Evolutionary conservation across 805 yeast genomes (phyloP), one percentile per base, ranked within the genome.

Genomic region (Lachancea waltii): DNA sequence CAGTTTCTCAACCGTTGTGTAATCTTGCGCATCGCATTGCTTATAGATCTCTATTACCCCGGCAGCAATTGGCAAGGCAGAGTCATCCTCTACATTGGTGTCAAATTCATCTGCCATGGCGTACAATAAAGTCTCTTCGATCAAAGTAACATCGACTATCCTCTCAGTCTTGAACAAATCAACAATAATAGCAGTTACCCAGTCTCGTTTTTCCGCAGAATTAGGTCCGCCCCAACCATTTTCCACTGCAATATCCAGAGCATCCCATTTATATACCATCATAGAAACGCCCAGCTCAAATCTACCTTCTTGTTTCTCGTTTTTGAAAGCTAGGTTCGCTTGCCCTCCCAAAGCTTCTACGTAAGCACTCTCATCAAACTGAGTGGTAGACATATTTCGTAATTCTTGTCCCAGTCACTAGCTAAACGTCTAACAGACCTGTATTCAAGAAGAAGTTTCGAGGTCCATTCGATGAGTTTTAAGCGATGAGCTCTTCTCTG

Each of bases 31-130:
- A 2, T 63, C 59, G 47, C 87, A 82, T 38, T 84, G 78, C 45
- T 72, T 73, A 64, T 85, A 90, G 14, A 79, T 54, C 37, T 73
- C 70, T 39, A 87, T 59, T 15, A 92, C 71, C 41, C 71, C 69
- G 33, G 71, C 76, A 4, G 90, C 95, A 22, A 85, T 74, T 6
- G 75, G 74, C 38, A 81, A 68, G 0, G 95, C 90, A 7, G 95
- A 78, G 49, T 85, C 95, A 56, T 90, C 95, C 52, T 92, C 97
- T 30, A 92, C 76, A 30, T 77, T 72, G 7, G 81, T 82, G 42
- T 86, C 97, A 54, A 90, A 92, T 60, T 92, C 99, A 63, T 90
- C 98, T 43, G 79, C 78, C 96, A 92, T 85, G 18, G 95, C 92
- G 54, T 83, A 82, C 36, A 83, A 66, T 43, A 92, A 65, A 13